Evolutionary conservation across 352 stramenopile genomes (phyloP), one percentile per base, ranked within the genome.

Genomic region (Aphanomyces stellatus): DNA sequence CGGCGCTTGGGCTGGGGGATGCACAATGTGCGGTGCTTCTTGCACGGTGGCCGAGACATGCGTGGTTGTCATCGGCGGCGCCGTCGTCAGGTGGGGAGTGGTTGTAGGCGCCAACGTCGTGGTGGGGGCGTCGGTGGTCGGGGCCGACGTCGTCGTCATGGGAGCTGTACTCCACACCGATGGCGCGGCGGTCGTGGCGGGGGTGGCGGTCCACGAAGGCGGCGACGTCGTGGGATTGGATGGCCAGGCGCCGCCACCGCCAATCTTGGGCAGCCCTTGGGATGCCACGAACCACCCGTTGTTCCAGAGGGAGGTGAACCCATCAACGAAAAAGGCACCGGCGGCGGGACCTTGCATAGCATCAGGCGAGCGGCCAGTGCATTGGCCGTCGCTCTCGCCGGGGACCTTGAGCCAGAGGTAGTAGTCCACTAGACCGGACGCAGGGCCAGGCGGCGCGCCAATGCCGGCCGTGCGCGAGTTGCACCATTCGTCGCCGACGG

Each of bases 361-460:
- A 35, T 90, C 78, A 10, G 69, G 30, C 19, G 73, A 80, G 67
- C 76, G 75, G 8, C 51, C 30, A 49, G 82, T 75, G 72, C 82
- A 90, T 34, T 75, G 31, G 28, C 82, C 80, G 56, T 90, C 80
- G 56, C 80, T 90, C 62, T 88, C 78, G 48, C 82, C 82, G 59
- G 79, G 72, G 1, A 74, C 65, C 56, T 88, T 90, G 70, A 87
- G 61, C 78, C 79, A 90, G 43, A 88, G 66, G 56, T 85, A 85
- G 71, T 87, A 85, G 67, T 88, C 79, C 6, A 90, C 53, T 41
- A 87, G 79, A 1, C 78, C 79, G 0, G 80, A 87, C 0, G 77
- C 48, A 6, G 60, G 70, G 4, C 76, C 77, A n/a, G 82, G 79
- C 25, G 77, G 79, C 11, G 69, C 59, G 22, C 82, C 80, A 17